Evolutionary conservation across 345 rosid species (phyloP).

Genomic region (Aurinia saxatilis): DNA sequence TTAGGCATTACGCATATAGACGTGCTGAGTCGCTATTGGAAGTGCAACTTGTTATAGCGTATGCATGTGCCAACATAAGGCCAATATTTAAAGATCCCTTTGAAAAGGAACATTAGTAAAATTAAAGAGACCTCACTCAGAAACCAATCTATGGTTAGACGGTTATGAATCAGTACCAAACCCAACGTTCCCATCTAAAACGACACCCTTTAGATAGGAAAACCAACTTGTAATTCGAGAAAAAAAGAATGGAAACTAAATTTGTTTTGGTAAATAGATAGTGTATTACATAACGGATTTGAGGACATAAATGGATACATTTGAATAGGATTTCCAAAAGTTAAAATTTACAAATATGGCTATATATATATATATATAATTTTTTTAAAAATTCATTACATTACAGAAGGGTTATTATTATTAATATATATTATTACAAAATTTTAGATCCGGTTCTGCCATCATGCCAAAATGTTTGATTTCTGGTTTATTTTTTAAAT

Average conservation of each 20-base stretch:
- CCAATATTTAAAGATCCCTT: constrained; percentile 16
- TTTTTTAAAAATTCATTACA: no score
- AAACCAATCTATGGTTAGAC: background rate
- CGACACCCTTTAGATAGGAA: background rate
- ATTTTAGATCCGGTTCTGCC: no score
- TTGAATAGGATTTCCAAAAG: no score
- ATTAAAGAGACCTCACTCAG: constrained; percentile 7
- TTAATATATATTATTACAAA: no score
- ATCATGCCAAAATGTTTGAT: no score
- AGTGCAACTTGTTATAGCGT: constrained; percentile 17
- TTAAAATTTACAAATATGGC: no score
- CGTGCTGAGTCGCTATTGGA: constrained; percentile 16
- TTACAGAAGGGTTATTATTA: no score
- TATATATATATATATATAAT: no score
- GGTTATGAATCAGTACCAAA: constrained; percentile 2
- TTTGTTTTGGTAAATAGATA: no score
- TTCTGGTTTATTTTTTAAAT: no score
- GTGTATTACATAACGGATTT: no score
- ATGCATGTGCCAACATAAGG: constrained; percentile 31
- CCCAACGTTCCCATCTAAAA: background rate
- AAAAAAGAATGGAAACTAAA: background rate
- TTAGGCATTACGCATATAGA: constrained; percentile 5
- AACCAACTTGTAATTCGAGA: background rate
- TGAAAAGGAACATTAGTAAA: background rate
- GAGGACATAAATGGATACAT: no score